A percentile compares a stretch with the other conserved stretches of the same genome.
These are phyloP conservation scores for Penicillium oxalicum DNA, from an alignment of 2,329 filamentous ascomycete species.

Conservation along the genomic window DNA sequence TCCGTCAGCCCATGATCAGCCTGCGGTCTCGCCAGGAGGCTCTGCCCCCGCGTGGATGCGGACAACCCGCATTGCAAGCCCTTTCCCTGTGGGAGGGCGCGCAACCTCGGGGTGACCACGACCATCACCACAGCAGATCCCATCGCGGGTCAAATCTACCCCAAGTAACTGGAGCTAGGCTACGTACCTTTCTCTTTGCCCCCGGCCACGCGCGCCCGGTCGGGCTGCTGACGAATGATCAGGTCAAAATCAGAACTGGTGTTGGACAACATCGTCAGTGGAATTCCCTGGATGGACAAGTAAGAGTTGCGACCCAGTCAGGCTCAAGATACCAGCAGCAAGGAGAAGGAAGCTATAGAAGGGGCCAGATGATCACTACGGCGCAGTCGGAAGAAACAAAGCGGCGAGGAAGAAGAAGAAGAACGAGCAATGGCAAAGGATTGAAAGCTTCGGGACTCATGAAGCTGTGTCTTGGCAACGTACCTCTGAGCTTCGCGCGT, in stretches of 20 bases:
- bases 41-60: not conserved
- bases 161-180: not conserved
- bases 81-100: too few species aligned
- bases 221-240: conserved; percentile 60
- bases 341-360: conserved; percentile 5
- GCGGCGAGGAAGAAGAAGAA: not conserved
- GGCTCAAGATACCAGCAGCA: conserved; percentile 6
- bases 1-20: conserved; percentile 10
- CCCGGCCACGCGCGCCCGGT: conserved; percentile 60
- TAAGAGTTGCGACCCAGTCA: conserved; percentile 25
- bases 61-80: not conserved
- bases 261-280: conserved; percentile 37
- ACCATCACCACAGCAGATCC: too few species aligned
- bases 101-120: too few species aligned
- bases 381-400: not conserved
- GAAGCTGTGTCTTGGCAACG: conserved; percentile 13
- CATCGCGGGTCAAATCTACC: too few species aligned
- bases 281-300: conserved; percentile 24
- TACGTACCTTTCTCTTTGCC: conserved; percentile 67
- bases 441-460: not conserved
- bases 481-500: conserved; percentile 40
- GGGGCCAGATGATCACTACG: not conserved
- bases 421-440: not conserved
- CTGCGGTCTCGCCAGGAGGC: not conserved
- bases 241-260: conserved; percentile 53